These are phyloP conservation scores for Paecilomyces niveus DNA, from an alignment of 2,329 filamentous ascomycete genomes.

Conservation along the genomic window DNA sequence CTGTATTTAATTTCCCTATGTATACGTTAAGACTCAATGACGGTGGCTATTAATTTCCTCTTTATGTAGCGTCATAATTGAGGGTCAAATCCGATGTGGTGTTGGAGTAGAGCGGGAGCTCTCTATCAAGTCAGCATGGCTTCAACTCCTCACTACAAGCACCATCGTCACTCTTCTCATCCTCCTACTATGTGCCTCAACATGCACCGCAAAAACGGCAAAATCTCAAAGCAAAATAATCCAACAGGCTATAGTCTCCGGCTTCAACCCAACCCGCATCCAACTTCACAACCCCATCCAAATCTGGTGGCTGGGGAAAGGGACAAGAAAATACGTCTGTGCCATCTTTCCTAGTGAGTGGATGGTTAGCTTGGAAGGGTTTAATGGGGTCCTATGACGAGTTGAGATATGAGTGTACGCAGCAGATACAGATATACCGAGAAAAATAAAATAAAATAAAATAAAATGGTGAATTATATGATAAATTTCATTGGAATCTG, in stretches of 20 bases:
- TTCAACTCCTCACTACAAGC: background rate
- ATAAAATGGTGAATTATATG: background rate
- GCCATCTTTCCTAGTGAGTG: conserved; percentile 39
- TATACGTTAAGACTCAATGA: too few species aligned
- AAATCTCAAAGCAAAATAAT: background rate
- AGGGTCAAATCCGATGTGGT: background rate
- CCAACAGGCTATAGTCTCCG: conserved; percentile 8
- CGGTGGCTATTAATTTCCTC: too few species aligned
- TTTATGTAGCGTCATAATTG: background rate
- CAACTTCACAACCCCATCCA: conserved; percentile 42
- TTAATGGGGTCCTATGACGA: conserved; percentile 14
- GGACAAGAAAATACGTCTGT: conserved; percentile 31
- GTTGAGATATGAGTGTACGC: background rate
- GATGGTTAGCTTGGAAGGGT: conserved; percentile 45
- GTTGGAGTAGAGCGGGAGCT: background rate
- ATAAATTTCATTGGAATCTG: background rate
- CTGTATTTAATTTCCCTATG: too few species aligned
- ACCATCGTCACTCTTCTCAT: background rate
- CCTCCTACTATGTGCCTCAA: background rate
- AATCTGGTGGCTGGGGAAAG: conserved; percentile 50
- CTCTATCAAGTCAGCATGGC: background rate
- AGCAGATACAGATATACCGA: too few species aligned
- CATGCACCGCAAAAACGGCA: background rate
- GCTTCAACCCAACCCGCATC: conserved; percentile 41
- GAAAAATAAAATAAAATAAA: background rate